A percentile compares a stretch with the other conserved stretches of the same genome.
Conservation (phyloP, 1,284 basidiomycete genomes). For the Megacollybia platyphylla region DNA sequence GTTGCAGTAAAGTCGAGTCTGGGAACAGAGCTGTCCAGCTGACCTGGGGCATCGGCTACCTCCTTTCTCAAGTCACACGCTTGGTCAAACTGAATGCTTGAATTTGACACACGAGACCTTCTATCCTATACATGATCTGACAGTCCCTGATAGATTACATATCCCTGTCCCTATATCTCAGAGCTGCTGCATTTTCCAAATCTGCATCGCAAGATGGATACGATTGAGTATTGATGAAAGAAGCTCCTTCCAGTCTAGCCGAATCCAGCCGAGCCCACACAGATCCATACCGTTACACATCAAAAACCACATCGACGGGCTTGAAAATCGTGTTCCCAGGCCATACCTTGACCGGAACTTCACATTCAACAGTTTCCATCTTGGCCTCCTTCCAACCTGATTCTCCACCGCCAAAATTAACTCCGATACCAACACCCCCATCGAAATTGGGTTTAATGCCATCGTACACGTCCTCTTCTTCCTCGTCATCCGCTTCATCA, state of each 20-base stretch:
- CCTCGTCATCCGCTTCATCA: slow-evolving; percentile 15
- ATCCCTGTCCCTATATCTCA: no score
- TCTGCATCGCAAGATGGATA: no score
- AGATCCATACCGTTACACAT: slow-evolving; percentile 30
- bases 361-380: slow-evolving; percentile 82
- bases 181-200: no score
- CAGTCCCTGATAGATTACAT: no score
- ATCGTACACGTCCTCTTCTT: slow-evolving; percentile 24
- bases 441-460: slow-evolving; percentile 28
- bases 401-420: slow-evolving; percentile 44
- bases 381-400: slow-evolving; percentile 51
- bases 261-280: not conserved
- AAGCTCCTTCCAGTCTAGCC: not conserved
- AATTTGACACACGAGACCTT: no score
- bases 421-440: slow-evolving; percentile 33
- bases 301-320: slow-evolving; percentile 67
- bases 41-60: no score
- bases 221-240: not conserved
- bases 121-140: no score
- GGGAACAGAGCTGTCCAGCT: no score
- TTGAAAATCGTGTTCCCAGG: slow-evolving; percentile 83
- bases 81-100: no score
- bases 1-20: no score
- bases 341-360: slow-evolving; percentile 81
- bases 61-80: no score